Evolutionary conservation across 306 rosid species (phyloP).

Genomic region (Gastrolobium bilobum): DNA sequence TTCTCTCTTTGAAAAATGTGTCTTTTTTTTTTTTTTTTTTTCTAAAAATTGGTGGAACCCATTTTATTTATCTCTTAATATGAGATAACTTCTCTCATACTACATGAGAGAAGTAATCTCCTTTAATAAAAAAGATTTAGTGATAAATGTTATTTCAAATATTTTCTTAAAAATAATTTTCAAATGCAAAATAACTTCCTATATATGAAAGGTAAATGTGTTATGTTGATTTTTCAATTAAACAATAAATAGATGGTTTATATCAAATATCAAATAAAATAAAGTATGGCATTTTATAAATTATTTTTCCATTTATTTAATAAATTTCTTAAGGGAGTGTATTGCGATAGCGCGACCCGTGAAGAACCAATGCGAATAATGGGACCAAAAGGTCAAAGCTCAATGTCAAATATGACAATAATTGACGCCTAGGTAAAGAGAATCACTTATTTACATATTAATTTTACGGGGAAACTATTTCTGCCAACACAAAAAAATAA

Average conservation of each 20-base stretch:
- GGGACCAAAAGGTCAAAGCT: constrained; percentile 5
- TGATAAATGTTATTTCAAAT: neutral
- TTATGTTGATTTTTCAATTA: neutral
- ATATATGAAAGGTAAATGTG: neutral
- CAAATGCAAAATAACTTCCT: neutral
- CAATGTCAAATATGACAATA: constrained; percentile 22
- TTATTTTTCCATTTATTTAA: neutral
- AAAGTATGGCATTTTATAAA: neutral
- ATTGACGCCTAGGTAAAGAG: constrained; percentile 19
- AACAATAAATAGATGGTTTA: neutral
- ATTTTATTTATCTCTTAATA: too few species aligned
- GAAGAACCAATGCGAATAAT: constrained; percentile 10
- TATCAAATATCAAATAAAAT: neutral
- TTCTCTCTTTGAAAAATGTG: too few species aligned
- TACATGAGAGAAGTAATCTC: too few species aligned
- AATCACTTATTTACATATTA: neutral
- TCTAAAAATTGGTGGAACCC: too few species aligned
- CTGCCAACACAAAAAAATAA: too few species aligned
- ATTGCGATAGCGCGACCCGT: constrained; percentile 9
- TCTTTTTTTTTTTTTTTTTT: too few species aligned
- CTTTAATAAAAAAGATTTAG: too few species aligned
- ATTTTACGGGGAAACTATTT: too few species aligned
- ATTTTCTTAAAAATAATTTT: neutral
- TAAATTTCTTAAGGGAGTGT: constrained; percentile 37
- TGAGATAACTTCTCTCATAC: too few species aligned